These are phyloP conservation scores for Cubamyces sp. DNA, from an alignment of 768 basidiomycete species.

Conservation along the genomic window DNA sequence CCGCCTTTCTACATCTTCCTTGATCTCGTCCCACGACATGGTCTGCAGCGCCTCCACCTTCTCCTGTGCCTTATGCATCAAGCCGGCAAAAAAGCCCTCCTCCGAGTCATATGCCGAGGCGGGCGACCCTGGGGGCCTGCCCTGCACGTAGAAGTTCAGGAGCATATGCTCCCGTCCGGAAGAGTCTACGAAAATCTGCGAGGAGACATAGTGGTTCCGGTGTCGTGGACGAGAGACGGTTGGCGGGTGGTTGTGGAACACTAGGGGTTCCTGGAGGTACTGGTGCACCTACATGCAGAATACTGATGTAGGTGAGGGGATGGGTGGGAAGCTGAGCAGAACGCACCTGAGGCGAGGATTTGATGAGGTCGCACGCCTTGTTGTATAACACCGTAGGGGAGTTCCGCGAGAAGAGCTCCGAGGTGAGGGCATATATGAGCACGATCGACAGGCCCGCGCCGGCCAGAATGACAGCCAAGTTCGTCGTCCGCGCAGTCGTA, in stretches of 20 bases:
- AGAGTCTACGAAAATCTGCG: slow-evolving; percentile 74
- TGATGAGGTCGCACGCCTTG: slow-evolving; percentile 55
- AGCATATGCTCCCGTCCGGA: slow-evolving; percentile 82
- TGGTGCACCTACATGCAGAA: slow-evolving; percentile 56
- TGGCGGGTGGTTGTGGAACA: slow-evolving; percentile 84
- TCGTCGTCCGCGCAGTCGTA: slow-evolving; percentile 55
- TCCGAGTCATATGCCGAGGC: slow-evolving; percentile 25
- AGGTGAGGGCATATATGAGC: slow-evolving; percentile 76
- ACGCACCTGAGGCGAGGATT: slow-evolving; percentile 49
- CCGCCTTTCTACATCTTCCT: slow-evolving; percentile 50
- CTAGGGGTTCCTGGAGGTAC: slow-evolving; percentile 67
- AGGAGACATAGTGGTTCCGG: slow-evolving; percentile 80
- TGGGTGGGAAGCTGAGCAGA: neutral
- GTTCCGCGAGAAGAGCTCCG: slow-evolving; percentile 87
- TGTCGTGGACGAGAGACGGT: slow-evolving; percentile 77
- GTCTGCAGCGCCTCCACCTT: slow-evolving; percentile 47
- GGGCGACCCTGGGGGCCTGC: slow-evolving; percentile 48
- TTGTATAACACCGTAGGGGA: slow-evolving; percentile 83
- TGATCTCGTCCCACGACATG: slow-evolving; percentile 59
- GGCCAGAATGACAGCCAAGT: slow-evolving; percentile 59
- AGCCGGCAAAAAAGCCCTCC: slow-evolving; percentile 49
- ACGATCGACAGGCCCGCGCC: slow-evolving; percentile 83
- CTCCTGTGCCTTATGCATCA: slow-evolving; percentile 47
- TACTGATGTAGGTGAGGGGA: neutral
- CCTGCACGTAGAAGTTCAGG: slow-evolving; percentile 81